Evolutionary conservation across 345 rosid species (phyloP).

Genomic region (Moringa oleifera): DNA sequence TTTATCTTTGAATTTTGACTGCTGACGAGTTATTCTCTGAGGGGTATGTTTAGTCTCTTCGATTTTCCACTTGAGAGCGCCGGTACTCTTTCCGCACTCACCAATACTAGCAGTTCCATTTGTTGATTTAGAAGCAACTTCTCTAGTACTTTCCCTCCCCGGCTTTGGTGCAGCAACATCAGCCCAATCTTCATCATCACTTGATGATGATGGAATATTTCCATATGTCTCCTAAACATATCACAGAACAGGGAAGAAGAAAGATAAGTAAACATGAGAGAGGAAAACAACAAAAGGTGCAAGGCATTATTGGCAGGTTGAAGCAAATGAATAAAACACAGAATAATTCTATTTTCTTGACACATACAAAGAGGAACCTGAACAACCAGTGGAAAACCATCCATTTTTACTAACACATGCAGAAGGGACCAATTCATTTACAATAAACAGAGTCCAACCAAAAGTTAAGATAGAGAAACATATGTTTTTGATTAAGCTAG

Average conservation of each 20-base stretch:
- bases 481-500: neutral
- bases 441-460: neutral
- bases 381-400: neutral
- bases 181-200: slow-evolving; percentile 65
- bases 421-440: neutral
- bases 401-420: neutral
- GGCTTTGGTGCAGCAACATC: slow-evolving; percentile 30
- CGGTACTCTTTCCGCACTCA: slow-evolving; percentile 10
- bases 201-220: slow-evolving; percentile 35
- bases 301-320: neutral
- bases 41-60: slow-evolving; percentile 19
- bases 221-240: slow-evolving; percentile 74
- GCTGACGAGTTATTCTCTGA: slow-evolving; percentile 20
- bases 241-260: slow-evolving; percentile 12
- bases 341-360: neutral
- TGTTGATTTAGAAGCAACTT: slow-evolving; percentile 20
- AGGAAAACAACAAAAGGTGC: neutral
- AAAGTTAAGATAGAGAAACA: too few relatives aligned
- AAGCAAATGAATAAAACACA: neutral
- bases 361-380: neutral
- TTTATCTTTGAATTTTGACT: slow-evolving; percentile 19
- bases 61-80: slow-evolving; percentile 18
- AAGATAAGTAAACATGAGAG: slow-evolving; percentile 14
- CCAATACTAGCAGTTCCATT: slow-evolving; percentile 27
- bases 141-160: slow-evolving; percentile 27